Evolutionary conservation across 192 early-diverging fungal species (phyloP).

Genomic region (Coemansia sp.): DNA sequence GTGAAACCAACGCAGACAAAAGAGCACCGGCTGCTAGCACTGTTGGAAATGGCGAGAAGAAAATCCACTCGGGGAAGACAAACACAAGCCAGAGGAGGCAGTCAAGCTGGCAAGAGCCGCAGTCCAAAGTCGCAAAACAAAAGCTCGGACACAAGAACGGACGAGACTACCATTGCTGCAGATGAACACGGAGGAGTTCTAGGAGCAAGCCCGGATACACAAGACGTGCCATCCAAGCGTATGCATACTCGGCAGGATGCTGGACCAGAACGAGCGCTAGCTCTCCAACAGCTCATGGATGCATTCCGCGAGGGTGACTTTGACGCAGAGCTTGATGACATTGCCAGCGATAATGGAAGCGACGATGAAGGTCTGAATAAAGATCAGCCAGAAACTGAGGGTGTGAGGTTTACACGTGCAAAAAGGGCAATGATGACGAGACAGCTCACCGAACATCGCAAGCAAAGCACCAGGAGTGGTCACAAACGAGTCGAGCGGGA

Average conservation of each 20-base stretch:
- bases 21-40: not conserved
- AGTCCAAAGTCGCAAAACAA: not conserved
- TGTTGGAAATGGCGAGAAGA: not conserved
- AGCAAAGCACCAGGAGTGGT: not conserved
- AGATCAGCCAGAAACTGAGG: not conserved
- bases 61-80: not conserved
- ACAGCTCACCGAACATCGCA: constrained; percentile 1
- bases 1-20: constrained; percentile 7
- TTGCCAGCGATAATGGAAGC: not conserved
- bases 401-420: not conserved
- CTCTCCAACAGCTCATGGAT: constrained; percentile 36
- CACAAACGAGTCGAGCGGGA: constrained; percentile 6
- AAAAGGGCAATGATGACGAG: not conserved
- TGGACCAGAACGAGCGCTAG: constrained; percentile 26
- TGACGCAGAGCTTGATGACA: constrained; percentile 24
- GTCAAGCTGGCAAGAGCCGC: not conserved
- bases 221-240: constrained; percentile 9
- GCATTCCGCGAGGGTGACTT: constrained; percentile 39
- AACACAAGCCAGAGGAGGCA: not conserved
- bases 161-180: not conserved
- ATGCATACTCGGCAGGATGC: constrained; percentile 43
- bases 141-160: not conserved
- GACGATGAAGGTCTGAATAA: not conserved
- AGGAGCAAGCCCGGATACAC: not conserved
- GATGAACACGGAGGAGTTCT: not conserved